Conservation (phyloP, 345 rosid species). For the Rhodamnia argentea region DNA sequence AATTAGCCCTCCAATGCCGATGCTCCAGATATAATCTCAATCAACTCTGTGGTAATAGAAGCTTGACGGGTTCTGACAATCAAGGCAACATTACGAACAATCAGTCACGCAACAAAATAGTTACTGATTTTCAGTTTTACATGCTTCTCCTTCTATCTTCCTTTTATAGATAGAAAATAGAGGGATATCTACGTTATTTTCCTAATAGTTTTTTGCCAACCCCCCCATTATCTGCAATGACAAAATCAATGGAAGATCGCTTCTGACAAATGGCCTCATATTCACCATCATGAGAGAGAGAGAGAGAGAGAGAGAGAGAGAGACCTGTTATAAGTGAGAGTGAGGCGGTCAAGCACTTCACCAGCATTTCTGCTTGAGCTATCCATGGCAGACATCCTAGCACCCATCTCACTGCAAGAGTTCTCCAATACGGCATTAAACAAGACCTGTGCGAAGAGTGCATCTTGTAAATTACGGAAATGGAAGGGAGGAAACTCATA, state of each 20-base stretch:
- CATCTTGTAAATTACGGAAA: not conserved
- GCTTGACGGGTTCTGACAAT: constrained; percentile 94
- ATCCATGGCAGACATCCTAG: constrained; percentile 95
- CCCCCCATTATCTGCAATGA: not conserved
- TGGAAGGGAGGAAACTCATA: not conserved
- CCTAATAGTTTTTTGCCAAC: not conserved
- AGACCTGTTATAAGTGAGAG: constrained; percentile 74
- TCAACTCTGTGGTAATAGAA: constrained; percentile 91
- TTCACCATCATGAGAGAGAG: not conserved
- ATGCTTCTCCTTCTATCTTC: not conserved
- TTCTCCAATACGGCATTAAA: constrained; percentile 96
- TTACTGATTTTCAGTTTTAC: too few relatives aligned
- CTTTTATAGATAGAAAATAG: not conserved
- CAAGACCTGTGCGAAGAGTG: constrained; percentile 35
- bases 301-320: constrained; percentile 3
- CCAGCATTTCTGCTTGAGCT: constrained; percentile 99
- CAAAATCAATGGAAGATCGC: not conserved
- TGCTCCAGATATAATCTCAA: constrained; percentile 96
- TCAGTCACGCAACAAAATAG: not conserved
- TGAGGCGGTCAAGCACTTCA: constrained; percentile 92
- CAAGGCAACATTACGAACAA: not conserved
- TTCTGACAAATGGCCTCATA: not conserved
- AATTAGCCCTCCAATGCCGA: constrained; percentile 66
- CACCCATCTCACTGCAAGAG: constrained; percentile 78
- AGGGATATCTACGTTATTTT: not conserved